phyloP scores from a whole-genome alignment of 495 filamentous ascomycete species.

The Evernia prunastri region DNA sequence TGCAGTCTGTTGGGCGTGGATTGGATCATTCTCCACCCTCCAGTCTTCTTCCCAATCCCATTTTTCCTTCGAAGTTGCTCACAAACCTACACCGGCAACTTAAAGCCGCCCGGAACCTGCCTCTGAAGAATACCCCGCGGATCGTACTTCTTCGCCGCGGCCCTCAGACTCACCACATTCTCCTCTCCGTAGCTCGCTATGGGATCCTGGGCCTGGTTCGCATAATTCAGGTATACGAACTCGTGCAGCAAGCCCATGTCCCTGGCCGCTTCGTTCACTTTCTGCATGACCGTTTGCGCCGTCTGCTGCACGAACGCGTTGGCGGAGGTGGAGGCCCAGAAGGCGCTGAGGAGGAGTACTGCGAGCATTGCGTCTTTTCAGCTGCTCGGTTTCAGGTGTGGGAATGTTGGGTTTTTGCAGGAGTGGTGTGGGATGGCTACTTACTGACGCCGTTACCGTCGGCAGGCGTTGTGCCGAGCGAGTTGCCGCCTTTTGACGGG shows the following conservation, averaged over 20 bases:
- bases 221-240: slow-evolving; percentile 30
- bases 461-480: slow-evolving; percentile 25
- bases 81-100: background rate
- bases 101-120: background rate
- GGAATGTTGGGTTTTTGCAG: background rate
- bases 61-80: background rate
- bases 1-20: no score
- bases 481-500: slow-evolving; percentile 23
- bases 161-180: slow-evolving; percentile 32
- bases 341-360: slow-evolving; percentile 35
- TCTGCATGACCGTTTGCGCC: slow-evolving; percentile 7
- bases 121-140: background rate
- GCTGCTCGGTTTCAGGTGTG: background rate
- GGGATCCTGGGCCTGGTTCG: slow-evolving; percentile 35
- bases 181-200: slow-evolving; percentile 33
- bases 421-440: background rate
- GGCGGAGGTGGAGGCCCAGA: slow-evolving; percentile 30
- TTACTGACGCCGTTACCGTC: slow-evolving; percentile 25
- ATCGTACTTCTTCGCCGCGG: background rate
- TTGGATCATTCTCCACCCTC: no score
- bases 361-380: slow-evolving; percentile 10
- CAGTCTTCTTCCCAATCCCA: background rate
- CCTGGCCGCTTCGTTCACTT: slow-evolving; percentile 11
- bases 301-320: background rate
- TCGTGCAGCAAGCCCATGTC: slow-evolving; percentile 18